phyloP scores from a whole-genome alignment of 2,329 filamentous ascomycete species.

The Hypoxylon sp. region DNA sequence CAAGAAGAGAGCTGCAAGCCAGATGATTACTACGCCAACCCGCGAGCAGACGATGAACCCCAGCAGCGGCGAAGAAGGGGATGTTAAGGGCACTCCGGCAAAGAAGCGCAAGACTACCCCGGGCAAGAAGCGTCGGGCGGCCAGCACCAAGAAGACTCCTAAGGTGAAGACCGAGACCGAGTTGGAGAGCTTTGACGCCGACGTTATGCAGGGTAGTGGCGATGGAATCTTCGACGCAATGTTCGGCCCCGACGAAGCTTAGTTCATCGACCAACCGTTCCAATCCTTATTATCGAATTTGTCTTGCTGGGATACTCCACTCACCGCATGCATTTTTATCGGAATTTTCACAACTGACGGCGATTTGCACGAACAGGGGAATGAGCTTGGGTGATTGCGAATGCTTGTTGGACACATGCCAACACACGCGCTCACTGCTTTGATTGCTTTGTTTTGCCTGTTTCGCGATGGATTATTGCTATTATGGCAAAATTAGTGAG shows the following conservation, averaged over 20 bases:
- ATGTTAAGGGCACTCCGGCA: constrained; percentile 11
- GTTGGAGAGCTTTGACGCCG: not conserved
- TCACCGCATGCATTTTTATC: not conserved
- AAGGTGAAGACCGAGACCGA: constrained; percentile 10
- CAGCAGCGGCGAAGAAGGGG: constrained; percentile 11
- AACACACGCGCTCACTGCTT: constrained; percentile 5
- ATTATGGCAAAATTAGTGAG: not conserved
- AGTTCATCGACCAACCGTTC: not conserved
- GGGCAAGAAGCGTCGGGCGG: not conserved
- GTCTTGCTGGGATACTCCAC: not conserved
- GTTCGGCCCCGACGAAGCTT: not conserved
- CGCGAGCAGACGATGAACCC: not conserved
- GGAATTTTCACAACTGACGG: not conserved
- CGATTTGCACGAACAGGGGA: not conserved
- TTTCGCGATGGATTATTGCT: not conserved
- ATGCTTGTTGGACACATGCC: not conserved
- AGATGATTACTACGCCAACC: not conserved
- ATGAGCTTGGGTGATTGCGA: not conserved
- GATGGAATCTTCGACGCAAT: not conserved
- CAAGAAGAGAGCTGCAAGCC: constrained; percentile 6
- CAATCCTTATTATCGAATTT: not conserved
- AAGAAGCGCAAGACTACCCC: constrained; percentile 16
- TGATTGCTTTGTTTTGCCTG: not conserved
- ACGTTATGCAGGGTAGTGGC: not conserved
- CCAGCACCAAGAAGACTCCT: not conserved